These are phyloP conservation scores for Mycena polygramma DNA, from an alignment of 768 basidiomycete genomes.

Conservation along the genomic window DNA sequence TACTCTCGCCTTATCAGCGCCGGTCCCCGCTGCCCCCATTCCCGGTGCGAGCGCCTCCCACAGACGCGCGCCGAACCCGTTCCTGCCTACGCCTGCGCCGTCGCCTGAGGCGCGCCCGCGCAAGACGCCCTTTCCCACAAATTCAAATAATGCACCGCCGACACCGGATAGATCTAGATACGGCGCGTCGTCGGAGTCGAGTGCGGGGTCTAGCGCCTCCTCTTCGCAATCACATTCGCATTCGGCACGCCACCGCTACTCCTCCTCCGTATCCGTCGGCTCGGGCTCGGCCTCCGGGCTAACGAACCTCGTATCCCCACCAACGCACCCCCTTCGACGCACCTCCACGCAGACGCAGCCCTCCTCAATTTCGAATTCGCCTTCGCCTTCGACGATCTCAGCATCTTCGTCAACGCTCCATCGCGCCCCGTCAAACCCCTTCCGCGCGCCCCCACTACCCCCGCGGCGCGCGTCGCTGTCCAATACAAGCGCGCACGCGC, in stretches of 20 bases:
- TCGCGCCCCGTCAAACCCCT: slow-evolving; percentile 7
- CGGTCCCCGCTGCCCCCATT: neutral
- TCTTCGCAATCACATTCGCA: slow-evolving; percentile 1
- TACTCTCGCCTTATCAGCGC: neutral
- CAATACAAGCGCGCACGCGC: neutral
- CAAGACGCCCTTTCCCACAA: neutral
- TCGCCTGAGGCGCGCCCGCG: slow-evolving; percentile 30
- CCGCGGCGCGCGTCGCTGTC: slow-evolving; percentile 23
- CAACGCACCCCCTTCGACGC: slow-evolving; percentile 30
- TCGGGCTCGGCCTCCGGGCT: neutral
- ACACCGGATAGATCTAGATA: too few relatives aligned
- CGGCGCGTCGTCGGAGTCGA: neutral
- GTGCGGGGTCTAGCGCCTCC: neutral
- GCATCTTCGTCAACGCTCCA: neutral
- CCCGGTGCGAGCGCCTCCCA: neutral
- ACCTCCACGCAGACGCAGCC: slow-evolving; percentile 8
- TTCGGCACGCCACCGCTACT: slow-evolving; percentile 7
- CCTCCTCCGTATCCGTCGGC: slow-evolving; percentile 13
- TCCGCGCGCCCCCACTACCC: slow-evolving; percentile 21
- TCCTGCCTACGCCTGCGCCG: slow-evolving; percentile 35
- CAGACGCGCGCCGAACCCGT: slow-evolving; percentile 10
- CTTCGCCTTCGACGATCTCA: too few relatives aligned
- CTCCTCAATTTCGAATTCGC: neutral
- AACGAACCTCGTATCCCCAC: neutral
- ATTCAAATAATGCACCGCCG: neutral